A percentile compares a stretch with the other conserved stretches of the same genome.
phyloP scores from a whole-genome alignment of 106 monocot species.

The Platanthera guangdongensis region DNA sequence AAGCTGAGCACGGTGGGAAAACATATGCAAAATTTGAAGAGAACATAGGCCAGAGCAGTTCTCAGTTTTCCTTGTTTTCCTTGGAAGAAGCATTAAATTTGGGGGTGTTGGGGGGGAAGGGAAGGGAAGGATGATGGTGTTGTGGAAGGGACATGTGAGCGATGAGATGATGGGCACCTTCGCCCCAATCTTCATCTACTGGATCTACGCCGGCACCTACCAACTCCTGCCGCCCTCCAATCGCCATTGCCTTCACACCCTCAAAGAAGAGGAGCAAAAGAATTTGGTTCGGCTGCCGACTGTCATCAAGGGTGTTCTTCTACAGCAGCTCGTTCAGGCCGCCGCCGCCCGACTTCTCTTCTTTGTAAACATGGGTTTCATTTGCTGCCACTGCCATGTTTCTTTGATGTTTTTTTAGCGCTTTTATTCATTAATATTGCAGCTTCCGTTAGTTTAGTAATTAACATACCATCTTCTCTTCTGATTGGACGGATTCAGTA shows the following conservation, averaged over 20 bases:
- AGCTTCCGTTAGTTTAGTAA: no score
- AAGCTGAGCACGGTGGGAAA: no score
- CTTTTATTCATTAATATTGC: not conserved
- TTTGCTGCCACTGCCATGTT: not conserved
- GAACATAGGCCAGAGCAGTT: no score
- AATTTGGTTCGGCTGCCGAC: constrained; percentile 38
- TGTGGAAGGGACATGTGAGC: constrained; percentile 52
- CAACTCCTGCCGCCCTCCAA: constrained; percentile 46
- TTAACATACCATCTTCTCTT: no score
- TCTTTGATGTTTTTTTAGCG: not conserved
- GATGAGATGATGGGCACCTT: constrained; percentile 77
- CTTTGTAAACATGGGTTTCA: constrained; percentile 28
- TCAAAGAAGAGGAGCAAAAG: constrained; percentile 56
- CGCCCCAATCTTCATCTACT: constrained; percentile 63
- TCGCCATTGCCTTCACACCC: constrained; percentile 50
- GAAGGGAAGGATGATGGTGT: constrained; percentile 40
- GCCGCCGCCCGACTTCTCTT: constrained; percentile 47
- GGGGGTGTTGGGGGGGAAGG: no score
- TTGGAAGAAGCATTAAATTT: no score
- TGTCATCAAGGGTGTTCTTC: constrained; percentile 57
- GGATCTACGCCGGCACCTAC: constrained; percentile 73
- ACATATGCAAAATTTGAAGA: no score
- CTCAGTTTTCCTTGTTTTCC: no score
- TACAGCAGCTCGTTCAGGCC: constrained; percentile 65
- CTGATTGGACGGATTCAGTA: no score